Evolutionary conservation across 106 monocot genomes (phyloP).

Genomic region (Triglochin maritima): DNA sequence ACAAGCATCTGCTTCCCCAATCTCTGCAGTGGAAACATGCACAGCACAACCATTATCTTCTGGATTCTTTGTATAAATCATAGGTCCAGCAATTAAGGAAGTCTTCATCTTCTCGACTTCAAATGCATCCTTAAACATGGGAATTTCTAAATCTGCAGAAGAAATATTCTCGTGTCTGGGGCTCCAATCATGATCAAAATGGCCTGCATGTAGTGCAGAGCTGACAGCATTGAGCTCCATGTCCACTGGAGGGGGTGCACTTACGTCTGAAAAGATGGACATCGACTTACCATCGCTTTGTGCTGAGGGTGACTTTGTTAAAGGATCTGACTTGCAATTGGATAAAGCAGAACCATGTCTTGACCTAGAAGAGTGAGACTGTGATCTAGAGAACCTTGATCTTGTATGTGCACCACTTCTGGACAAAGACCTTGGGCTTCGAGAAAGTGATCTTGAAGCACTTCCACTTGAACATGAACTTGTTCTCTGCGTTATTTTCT

Average conservation of each 20-base stretch:
- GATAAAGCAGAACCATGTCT: constrained; percentile 1
- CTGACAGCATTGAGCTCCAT: background rate
- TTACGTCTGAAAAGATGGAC: constrained; percentile 35
- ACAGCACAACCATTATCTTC: constrained; percentile 2
- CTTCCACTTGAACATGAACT: constrained; percentile 29
- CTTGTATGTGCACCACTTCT: constrained; percentile 18
- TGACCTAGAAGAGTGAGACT: constrained; percentile 9
- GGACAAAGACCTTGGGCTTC: constrained; percentile 22
- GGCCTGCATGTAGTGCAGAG: background rate
- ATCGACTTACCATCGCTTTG: constrained; percentile 12
- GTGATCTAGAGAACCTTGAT: constrained; percentile 29
- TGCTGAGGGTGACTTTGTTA: constrained; percentile 20
- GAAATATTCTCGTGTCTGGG: constrained; percentile 1
- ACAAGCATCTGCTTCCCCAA: constrained; percentile 4
- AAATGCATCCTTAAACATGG: constrained; percentile 8
- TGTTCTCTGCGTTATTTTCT: constrained; percentile 28
- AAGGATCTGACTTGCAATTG: background rate
- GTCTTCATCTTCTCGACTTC: constrained; percentile 12
- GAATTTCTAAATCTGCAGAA: background rate
- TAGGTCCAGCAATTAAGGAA: constrained; percentile 3
- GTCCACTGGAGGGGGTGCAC: constrained; percentile 13
- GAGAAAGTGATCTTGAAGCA: constrained; percentile 16
- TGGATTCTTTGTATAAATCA: background rate
- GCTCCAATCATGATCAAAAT: constrained; percentile 4
- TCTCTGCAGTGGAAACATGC: background rate